phyloP scores from a whole-genome alignment of 2,329 filamentous ascomycete species.

The Stenocarpella maydis region DNA sequence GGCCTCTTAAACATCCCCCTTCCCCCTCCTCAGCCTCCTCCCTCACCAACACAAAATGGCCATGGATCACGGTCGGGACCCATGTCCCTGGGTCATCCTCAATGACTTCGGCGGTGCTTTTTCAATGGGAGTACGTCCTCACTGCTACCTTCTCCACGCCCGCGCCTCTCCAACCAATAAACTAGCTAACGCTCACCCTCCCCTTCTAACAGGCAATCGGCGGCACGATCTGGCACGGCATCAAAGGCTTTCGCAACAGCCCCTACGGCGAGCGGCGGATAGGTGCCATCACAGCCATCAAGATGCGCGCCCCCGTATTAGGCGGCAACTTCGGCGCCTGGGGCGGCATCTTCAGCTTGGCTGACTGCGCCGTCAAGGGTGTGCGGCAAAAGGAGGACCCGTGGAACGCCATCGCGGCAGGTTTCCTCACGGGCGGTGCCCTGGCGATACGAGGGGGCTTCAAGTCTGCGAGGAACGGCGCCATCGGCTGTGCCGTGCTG shows the following conservation, averaged over 20 bases:
- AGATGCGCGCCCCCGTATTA: constrained; percentile 93
- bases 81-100: constrained; percentile 94
- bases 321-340: constrained; percentile 98
- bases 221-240: constrained; percentile 92
- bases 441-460: constrained; percentile 91
- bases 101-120: constrained; percentile 99
- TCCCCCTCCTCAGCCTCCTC: not conserved
- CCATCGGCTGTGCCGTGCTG: constrained; percentile 94
- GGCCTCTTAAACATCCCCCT: not conserved
- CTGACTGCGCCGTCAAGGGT: constrained; percentile 96
- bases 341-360: constrained; percentile 95
- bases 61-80: constrained; percentile 97
- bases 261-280: constrained; percentile 94
- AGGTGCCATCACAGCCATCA: constrained; percentile 95
- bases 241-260: constrained; percentile 92
- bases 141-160: not conserved
- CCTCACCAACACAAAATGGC: not conserved
- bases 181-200: constrained; percentile 19
- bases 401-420: constrained; percentile 96
- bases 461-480: constrained; percentile 91
- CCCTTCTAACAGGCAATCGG: constrained; percentile 67
- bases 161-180: not conserved
- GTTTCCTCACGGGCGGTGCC: constrained; percentile 94
- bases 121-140: constrained; percentile 83
- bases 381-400: constrained; percentile 96